phyloP scores from a whole-genome alignment of 257 asterid genomes.

The Striga asiatica region DNA sequence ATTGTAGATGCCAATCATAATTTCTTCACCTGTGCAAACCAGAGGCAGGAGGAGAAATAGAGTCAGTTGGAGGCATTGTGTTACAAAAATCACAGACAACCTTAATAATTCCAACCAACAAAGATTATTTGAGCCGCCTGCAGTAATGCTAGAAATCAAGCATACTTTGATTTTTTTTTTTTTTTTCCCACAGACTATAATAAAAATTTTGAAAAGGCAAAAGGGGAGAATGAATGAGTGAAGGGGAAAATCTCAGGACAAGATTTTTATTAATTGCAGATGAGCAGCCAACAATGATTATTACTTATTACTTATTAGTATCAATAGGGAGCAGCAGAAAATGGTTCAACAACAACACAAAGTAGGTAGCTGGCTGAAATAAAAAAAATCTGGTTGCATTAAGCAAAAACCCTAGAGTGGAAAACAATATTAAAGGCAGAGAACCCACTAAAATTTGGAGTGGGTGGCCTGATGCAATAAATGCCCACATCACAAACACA shows the following conservation, averaged over 20 bases:
- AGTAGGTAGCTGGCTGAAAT: slow-evolving; percentile 3
- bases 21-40: slow-evolving; percentile 12
- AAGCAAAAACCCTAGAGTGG: slow-evolving; percentile 6
- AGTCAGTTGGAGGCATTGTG: slow-evolving; percentile 22
- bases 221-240: too few relatives aligned
- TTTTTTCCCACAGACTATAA: too few relatives aligned
- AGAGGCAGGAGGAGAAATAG: slow-evolving; percentile 13
- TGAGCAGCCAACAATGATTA: not conserved
- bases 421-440: slow-evolving; percentile 17
- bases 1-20: not conserved
- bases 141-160: not conserved
- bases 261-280: not conserved
- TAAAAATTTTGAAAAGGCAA: too few relatives aligned
- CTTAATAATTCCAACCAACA: too few relatives aligned
- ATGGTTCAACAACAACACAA: slow-evolving; percentile 3
- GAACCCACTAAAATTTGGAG: slow-evolving; percentile 13
- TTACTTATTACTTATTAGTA: too few relatives aligned
- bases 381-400: too few relatives aligned
- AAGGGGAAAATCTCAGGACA: too few relatives aligned
- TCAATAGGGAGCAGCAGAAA: too few relatives aligned
- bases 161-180: not conserved
- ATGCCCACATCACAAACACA: slow-evolving; percentile 23
- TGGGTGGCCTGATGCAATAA: slow-evolving; percentile 19
- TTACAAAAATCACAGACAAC: not conserved
- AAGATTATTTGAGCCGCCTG: slow-evolving; percentile 14